Percentiles rank a stretch among this genome's conserved stretches.
Evolutionary conservation across 352 stramenopile species (phyloP).

Genomic region (Globisporangium takayamanum): DNA sequence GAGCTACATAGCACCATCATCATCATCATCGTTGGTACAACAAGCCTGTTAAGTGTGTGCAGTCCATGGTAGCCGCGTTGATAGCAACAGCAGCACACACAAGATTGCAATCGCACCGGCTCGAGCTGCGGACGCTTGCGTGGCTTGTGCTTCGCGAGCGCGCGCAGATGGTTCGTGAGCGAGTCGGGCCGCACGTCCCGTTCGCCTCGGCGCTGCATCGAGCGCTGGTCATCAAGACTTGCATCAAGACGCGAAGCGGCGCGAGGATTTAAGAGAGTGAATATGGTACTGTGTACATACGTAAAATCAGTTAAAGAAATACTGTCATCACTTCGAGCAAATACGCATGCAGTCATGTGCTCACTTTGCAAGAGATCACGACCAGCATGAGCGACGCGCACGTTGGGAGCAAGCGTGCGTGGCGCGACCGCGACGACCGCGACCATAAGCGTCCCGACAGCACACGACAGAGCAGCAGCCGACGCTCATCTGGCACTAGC

Average conservation of each 20-base stretch:
- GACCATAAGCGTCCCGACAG: neutral
- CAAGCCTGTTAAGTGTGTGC: neutral
- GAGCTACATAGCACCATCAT: neutral
- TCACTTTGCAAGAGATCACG: no score
- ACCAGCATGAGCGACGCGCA: neutral
- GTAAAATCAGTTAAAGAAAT: neutral
- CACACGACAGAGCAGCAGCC: neutral
- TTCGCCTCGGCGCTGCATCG: conserved; percentile 12
- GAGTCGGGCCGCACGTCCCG: conserved; percentile 36
- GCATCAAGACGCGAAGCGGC: conserved; percentile 2
- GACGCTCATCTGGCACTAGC: no score
- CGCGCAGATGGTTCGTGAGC: conserved; percentile 34
- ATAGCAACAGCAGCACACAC: neutral
- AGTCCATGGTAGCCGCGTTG: no score
- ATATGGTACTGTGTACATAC: no score
- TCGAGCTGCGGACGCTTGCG: conserved; percentile 19
- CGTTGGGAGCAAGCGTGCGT: conserved; percentile 5
- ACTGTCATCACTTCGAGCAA: neutral
- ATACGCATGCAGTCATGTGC: neutral
- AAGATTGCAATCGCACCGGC: conserved; percentile 10
- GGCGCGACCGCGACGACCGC: conserved; percentile 2
- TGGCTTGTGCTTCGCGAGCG: conserved; percentile 26
- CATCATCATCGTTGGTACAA: neutral
- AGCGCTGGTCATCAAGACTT: neutral
- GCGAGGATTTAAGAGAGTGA: neutral